These are phyloP conservation scores for Erigeron philadelphicus DNA, from an alignment of 140 eudicot genomes.

Conservation along the genomic window DNA sequence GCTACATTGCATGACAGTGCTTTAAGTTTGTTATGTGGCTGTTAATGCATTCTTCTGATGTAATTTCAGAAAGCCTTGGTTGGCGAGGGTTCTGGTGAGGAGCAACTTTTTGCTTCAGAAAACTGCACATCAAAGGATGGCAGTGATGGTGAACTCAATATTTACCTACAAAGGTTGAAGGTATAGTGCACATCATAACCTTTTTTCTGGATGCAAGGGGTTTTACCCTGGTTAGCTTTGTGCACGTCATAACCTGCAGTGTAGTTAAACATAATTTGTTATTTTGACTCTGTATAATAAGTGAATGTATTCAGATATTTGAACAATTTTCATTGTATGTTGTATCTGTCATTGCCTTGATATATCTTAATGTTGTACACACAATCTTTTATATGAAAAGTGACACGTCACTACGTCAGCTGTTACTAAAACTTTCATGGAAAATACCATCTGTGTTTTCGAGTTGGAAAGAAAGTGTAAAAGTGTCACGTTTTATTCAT, in stretches of 20 bases:
- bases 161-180: slow-evolving; percentile 69
- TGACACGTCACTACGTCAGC: background rate
- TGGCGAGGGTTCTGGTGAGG: slow-evolving; percentile 87
- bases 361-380: slow-evolving; percentile 3
- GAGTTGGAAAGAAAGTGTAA: background rate
- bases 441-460: background rate
- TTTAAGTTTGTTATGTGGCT: background rate
- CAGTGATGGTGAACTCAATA: slow-evolving; percentile 48
- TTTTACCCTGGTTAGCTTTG: background rate
- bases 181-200: slow-evolving; percentile 28
- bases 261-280: slow-evolving; percentile 5
- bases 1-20: slow-evolving; percentile 9
- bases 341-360: background rate
- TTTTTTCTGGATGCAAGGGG: too few species aligned
- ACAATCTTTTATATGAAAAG: background rate
- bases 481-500: background rate
- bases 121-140: slow-evolving; percentile 44
- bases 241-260: slow-evolving; percentile 12
- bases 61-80: slow-evolving; percentile 78
- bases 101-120: slow-evolving; percentile 75
- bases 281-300: background rate
- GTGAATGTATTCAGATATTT: background rate
- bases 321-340: background rate
- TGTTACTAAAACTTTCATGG: background rate
- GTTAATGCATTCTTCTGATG: slow-evolving; percentile 16